Conservation (phyloP, 176 grass and related monocot genomes). For the Dactylis glomerata region DNA sequence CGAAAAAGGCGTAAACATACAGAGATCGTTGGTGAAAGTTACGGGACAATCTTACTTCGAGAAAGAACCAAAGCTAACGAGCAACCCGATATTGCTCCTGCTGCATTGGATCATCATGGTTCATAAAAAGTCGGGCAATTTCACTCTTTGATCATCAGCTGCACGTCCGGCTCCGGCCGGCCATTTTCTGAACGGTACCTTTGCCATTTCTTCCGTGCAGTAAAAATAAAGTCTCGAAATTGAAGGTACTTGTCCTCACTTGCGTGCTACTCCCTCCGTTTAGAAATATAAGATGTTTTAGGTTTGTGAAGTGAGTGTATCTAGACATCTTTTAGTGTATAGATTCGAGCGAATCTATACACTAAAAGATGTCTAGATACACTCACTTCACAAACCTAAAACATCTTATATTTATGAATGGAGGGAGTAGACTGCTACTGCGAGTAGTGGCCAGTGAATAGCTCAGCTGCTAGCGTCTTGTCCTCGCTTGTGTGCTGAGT, state of each 20-base stretch:
- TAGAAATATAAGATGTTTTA: too few relatives aligned
- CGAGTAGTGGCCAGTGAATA: not conserved
- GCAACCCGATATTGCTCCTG: not conserved
- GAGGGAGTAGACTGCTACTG: not conserved
- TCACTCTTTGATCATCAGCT: not conserved
- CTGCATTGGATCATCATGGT: conserved; percentile 6
- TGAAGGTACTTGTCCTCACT: too few relatives aligned
- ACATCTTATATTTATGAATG: too few relatives aligned
- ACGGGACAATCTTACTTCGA: not conserved
- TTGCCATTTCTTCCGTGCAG: not conserved
- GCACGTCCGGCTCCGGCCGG: not conserved
- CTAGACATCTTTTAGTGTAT: too few relatives aligned
- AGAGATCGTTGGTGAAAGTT: conserved; percentile 14
- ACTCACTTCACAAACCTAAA: too few relatives aligned
- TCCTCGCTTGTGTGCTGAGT: not conserved
- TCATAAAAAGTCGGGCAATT: not conserved
- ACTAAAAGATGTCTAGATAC: too few relatives aligned
- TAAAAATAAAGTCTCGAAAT: not conserved
- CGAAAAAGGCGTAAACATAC: not conserved
- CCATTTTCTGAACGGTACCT: not conserved
- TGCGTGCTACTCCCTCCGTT: too few relatives aligned
- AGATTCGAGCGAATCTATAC: too few relatives aligned
- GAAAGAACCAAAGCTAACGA: not conserved
- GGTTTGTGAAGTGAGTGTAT: too few relatives aligned
- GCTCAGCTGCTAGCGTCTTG: conserved; percentile 18